Base-by-base conservation (phyloP, 495 filamentous ascomycete species). In the Daldinia loculata region DNA sequence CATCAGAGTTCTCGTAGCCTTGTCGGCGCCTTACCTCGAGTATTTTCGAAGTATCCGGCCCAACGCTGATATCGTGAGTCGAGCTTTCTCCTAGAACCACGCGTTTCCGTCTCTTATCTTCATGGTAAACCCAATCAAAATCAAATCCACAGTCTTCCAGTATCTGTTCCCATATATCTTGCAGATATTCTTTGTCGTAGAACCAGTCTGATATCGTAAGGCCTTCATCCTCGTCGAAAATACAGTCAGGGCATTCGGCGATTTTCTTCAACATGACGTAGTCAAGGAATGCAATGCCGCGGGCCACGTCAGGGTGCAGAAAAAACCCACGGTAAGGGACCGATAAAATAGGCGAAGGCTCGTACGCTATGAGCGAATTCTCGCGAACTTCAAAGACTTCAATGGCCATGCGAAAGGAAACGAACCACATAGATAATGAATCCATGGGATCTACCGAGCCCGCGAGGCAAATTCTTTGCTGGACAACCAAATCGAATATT, bases 181-280 rank as follows among this genome's bases (percentile, higher is more conserved):
- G 8, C 36, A n/a, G 2, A 51, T 3, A 4, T 8, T 3, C 4
- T 4, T 1, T 11, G 1, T 1, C 17, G 24, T n/a, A 8, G 24
- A 65, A 61, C 24, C 1, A 2, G 4, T 63, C 59, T 1, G 50
- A 58, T 56, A 36, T 19, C 9, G 66, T 63, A 0, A 15, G 0
- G 14, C 9, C 59, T 0, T 14, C 0, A 14, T 29, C 36, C 2
- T 7, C 17, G n/a, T 61, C 56, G 32, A 70, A 70, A 27, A 70
- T 66, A 22, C 56, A 50, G 36, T 57, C 56, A 5, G 61, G 56
- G 12, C 56, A 53, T 17, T 60, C 19, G 4, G 15, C n/a, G 27
- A 70, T 66, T 30, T 48, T 56, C 48, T 26, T 64, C n/a, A 48
- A 48, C 56, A 65, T 61, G 27, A 65, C 67, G 7, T 65, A 3